Base-by-base conservation (phyloP, 257 asterid species). In the Solanum rostratum region DNA sequence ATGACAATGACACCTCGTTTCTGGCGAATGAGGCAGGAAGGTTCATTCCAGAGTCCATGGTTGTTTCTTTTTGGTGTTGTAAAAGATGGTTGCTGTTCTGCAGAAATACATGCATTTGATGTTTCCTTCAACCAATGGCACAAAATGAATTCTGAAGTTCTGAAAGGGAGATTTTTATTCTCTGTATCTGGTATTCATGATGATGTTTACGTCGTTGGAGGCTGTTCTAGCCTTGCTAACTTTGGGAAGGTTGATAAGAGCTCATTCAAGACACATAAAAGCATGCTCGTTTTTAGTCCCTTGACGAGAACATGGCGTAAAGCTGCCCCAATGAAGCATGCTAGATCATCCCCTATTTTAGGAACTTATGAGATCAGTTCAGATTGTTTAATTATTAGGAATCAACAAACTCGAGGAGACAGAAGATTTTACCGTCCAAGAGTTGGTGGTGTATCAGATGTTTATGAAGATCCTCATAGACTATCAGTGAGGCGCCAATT, bases 391-490 rank as follows among this genome's bases (percentile, higher is more conserved):
- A 15, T 88, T 74, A 49, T 82, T 37, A 95, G 86, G 90, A 91
- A 86, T 66, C 98, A 91, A 82, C 95, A 91, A 84, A 91, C 69
- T 66, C 92, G 94, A 55, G 65, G 89, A 1, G 98, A 95, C 13
- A 91, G 87, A 79, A 92, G 93, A 8, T 88, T 90, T 41, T 85
- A 89, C 87, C 85, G 97, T 82, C 63, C 97, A 19, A 89, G 95
- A 85, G 84, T 90, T 62, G 98, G 94, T 50, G 98, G 97, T 13
- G 92, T 85, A 10, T 92, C 95, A 3, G 97, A 97, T 84, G 98
- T 97, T 49, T 97, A 97, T 10, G 98, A 97, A 88, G 99, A 97
- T 88, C 99, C 99, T 62, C 99, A 97, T 85, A 90, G 99, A 63
- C 97, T 94, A 7, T 97, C 98, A 0, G 93, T 95, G 13, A 88